phyloP scores from a whole-genome alignment of 768 basidiomycete genomes.

The Russula earlei region DNA sequence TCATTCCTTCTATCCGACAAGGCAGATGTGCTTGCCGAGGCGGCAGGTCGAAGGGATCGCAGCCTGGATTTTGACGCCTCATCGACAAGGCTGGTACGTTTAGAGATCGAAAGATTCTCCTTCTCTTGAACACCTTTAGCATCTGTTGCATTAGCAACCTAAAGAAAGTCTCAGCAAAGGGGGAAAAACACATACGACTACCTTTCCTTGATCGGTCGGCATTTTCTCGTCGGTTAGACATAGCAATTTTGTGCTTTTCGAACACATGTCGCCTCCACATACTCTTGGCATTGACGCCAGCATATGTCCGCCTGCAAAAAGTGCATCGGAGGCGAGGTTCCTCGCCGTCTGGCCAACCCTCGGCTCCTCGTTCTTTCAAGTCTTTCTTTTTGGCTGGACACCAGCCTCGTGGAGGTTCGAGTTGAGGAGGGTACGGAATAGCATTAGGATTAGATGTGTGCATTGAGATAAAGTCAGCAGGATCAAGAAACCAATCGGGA shows the following conservation, averaged over 20 bases:
- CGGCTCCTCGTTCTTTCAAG: constrained; percentile 54
- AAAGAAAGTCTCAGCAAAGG: not conserved
- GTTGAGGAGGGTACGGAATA: constrained; percentile 63
- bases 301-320: constrained; percentile 75
- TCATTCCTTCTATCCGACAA: constrained; percentile 17
- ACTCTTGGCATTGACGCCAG: constrained; percentile 82
- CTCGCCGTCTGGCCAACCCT: constrained; percentile 73
- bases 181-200: constrained; percentile 31
- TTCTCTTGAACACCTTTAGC: constrained; percentile 46
- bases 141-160: constrained; percentile 30
- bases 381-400: constrained; percentile 81
- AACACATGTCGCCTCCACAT: constrained; percentile 88
- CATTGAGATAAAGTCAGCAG: constrained; percentile 49
- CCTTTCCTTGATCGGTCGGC: constrained; percentile 46
- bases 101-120: constrained; percentile 31
- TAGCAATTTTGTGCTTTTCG: constrained; percentile 85
- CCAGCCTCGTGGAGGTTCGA: constrained; percentile 82
- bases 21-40: constrained; percentile 4
- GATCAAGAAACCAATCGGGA: constrained; percentile 70
- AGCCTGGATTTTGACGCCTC: constrained; percentile 13
- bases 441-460: constrained; percentile 39
- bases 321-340: constrained; percentile 75
- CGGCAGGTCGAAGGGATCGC: constrained; percentile 20
- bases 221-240: constrained; percentile 75
- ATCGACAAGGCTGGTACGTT: constrained; percentile 15